These are phyloP conservation scores for Metschnikowia picachoensis DNA, from an alignment of 805 yeast species.

Conservation along the genomic window DNA sequence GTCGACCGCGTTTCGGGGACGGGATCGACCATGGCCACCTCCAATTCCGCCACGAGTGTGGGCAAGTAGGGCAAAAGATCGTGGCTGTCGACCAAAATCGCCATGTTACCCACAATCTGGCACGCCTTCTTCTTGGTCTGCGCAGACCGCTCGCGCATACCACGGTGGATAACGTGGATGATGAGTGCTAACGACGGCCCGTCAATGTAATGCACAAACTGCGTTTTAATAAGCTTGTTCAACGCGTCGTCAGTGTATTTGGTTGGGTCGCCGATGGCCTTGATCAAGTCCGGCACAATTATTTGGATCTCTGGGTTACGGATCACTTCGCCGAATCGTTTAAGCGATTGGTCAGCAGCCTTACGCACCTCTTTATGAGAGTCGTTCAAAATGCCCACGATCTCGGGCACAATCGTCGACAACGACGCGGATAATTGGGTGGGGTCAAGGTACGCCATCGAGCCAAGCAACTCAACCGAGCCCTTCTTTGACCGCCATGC, in stretches of 20 bases:
- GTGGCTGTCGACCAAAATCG: conserved; percentile 84
- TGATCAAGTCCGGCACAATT: conserved; percentile 80
- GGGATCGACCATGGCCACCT: conserved; percentile 96
- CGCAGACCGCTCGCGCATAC: conserved; percentile 94
- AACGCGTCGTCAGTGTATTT: conserved; percentile 83
- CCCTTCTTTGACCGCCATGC: conserved; percentile 98
- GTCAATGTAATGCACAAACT: conserved; percentile 95
- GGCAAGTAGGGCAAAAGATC: conserved; percentile 84
- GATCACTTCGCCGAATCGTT: conserved; percentile 93
- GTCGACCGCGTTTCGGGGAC: conserved; percentile 96
- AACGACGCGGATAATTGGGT: conserved; percentile 86
- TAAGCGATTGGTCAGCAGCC: conserved; percentile 86
- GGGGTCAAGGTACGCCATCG: conserved; percentile 97
- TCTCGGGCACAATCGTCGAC: conserved; percentile 90
- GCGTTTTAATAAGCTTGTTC: conserved; percentile 81
- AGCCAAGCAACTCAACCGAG: conserved; percentile 90
- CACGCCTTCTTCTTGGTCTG: conserved; percentile 88
- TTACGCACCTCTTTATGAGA: conserved; percentile 95
- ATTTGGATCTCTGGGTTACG: conserved; percentile 94
- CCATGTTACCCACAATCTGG: conserved; percentile 98
- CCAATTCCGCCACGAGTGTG: conserved; percentile 74
- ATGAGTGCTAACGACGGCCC: conserved; percentile 96
- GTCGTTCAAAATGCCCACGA: conserved; percentile 91
- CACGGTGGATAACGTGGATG: conserved; percentile 91
- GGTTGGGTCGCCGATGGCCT: conserved; percentile 96